A percentile compares a stretch with the other conserved stretches of the same genome.
Conservation (phyloP, 306 rosid genomes). For the Astragalus membranaceus region DNA sequence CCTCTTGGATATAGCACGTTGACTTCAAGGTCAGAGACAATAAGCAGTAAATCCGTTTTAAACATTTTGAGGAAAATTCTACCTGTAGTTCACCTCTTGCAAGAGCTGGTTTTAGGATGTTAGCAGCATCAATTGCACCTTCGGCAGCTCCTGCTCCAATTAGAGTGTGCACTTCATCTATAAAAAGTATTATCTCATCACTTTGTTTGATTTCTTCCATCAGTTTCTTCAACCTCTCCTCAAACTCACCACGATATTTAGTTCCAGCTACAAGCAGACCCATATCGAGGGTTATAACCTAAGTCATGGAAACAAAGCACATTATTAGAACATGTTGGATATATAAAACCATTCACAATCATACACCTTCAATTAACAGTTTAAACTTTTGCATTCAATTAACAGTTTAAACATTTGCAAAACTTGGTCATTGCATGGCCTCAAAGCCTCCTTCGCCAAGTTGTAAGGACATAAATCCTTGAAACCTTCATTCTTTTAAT, state of each 20-base stretch:
- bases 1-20: not conserved
- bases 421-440: not conserved
- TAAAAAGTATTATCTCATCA: conserved; percentile 93
- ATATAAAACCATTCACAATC: not conserved
- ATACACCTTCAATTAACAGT: not conserved
- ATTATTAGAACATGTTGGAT: conserved; percentile 7
- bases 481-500: not conserved
- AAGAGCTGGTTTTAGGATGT: conserved; percentile 93
- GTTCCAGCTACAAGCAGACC: conserved; percentile 99
- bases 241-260: conserved; percentile 99
- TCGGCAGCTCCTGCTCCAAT: conserved; percentile 99
- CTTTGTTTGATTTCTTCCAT: conserved; percentile 99
- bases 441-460: not conserved
- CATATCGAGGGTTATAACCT: conserved; percentile 98
- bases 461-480: not conserved
- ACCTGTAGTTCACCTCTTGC: conserved; percentile 99
- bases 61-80: not conserved
- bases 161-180: conserved; percentile 97
- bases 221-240: conserved; percentile 93
- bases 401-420: not conserved
- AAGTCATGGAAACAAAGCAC: conserved; percentile 20
- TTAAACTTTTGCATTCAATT: not conserved
- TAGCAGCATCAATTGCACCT: conserved; percentile 99
- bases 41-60: not conserved
- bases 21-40: not conserved